Conservation (phyloP, 495 filamentous ascomycete genomes). For the Xylaria venustula region DNA sequence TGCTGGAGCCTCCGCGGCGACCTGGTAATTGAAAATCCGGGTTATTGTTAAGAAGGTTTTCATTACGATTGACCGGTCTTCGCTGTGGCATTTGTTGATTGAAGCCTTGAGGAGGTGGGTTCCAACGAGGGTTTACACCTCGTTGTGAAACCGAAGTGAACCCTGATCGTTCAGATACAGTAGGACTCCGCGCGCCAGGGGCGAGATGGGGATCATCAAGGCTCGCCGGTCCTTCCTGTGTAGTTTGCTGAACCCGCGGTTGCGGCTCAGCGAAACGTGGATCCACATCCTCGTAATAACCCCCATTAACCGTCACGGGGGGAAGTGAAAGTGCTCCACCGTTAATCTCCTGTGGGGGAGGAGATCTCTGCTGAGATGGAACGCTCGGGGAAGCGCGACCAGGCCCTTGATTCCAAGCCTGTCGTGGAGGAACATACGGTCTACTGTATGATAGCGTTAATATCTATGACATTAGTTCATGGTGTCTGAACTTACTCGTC, state of each 20-base stretch:
- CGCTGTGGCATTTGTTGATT: constrained; percentile 38
- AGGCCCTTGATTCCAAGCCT: constrained; percentile 52
- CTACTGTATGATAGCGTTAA: constrained; percentile 35
- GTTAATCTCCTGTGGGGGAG: constrained; percentile 42
- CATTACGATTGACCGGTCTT: constrained; percentile 45
- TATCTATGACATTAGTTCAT: not conserved
- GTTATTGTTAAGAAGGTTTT: constrained; percentile 63
- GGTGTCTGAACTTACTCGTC: constrained; percentile 61
- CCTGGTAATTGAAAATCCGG: constrained; percentile 69
- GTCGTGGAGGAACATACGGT: constrained; percentile 64
- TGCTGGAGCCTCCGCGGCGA: constrained; percentile 23
- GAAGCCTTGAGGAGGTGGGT: constrained; percentile 40
- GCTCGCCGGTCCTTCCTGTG: constrained; percentile 31
- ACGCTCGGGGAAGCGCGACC: constrained; percentile 42
- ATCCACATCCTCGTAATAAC: constrained; percentile 92
- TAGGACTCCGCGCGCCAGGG: constrained; percentile 68
- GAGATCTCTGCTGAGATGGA: constrained; percentile 34
- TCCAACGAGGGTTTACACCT: constrained; percentile 83
- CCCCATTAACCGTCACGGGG: constrained; percentile 39
- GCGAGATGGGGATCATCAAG: constrained; percentile 57
- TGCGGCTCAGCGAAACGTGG: constrained; percentile 68
- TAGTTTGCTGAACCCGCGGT: constrained; percentile 26
- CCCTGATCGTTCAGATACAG: constrained; percentile 71
- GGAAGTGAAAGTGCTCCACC: constrained; percentile 29
- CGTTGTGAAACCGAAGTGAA: constrained; percentile 86